Evolutionary conservation across 768 basidiomycete species (phyloP).

Genomic region (Boletus tylopilopsis): DNA sequence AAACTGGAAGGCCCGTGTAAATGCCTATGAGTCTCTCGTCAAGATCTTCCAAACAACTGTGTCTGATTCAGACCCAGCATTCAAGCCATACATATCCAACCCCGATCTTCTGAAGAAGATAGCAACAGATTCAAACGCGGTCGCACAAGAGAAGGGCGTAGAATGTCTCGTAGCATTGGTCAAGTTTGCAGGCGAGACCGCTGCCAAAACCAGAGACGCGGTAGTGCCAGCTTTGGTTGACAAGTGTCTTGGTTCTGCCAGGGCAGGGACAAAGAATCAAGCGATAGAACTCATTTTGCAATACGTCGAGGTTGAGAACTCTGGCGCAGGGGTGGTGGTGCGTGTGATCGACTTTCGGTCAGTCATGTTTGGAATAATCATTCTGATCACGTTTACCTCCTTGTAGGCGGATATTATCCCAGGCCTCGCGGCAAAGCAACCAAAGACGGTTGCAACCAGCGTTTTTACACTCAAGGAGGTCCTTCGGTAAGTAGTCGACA

Average conservation of each 20-base stretch:
- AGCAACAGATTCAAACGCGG: slow-evolving; percentile 87
- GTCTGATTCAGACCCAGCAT: slow-evolving; percentile 91
- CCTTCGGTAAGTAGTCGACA: slow-evolving; percentile 54
- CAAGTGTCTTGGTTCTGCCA: slow-evolving; percentile 89
- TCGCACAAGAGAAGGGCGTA: slow-evolving; percentile 96
- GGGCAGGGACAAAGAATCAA: slow-evolving; percentile 86
- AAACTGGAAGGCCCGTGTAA: slow-evolving; percentile 98
- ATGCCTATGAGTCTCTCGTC: slow-evolving; percentile 84
- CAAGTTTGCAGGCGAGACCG: slow-evolving; percentile 87
- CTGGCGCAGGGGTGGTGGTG: slow-evolving; percentile 83
- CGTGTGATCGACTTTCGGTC: slow-evolving; percentile 37
- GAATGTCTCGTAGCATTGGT: slow-evolving; percentile 84
- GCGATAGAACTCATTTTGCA: slow-evolving; percentile 82
- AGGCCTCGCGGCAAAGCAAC: slow-evolving; percentile 89
- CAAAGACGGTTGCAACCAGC: slow-evolving; percentile 84
- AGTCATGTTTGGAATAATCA: slow-evolving; percentile 24
- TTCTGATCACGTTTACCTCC: slow-evolving; percentile 26
- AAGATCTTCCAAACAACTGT: slow-evolving; percentile 85
- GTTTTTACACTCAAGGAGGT: slow-evolving; percentile 80
- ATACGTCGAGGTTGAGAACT: slow-evolving; percentile 92
- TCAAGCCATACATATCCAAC: slow-evolving; percentile 82
- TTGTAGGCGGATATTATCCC: slow-evolving; percentile 71
- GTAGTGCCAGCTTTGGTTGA: slow-evolving; percentile 93
- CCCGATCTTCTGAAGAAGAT: slow-evolving; percentile 81
- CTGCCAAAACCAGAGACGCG: slow-evolving; percentile 72